Evolutionary conservation across 2,329 filamentous ascomycete species (phyloP).

Genomic region (Aphanocladium album): DNA sequence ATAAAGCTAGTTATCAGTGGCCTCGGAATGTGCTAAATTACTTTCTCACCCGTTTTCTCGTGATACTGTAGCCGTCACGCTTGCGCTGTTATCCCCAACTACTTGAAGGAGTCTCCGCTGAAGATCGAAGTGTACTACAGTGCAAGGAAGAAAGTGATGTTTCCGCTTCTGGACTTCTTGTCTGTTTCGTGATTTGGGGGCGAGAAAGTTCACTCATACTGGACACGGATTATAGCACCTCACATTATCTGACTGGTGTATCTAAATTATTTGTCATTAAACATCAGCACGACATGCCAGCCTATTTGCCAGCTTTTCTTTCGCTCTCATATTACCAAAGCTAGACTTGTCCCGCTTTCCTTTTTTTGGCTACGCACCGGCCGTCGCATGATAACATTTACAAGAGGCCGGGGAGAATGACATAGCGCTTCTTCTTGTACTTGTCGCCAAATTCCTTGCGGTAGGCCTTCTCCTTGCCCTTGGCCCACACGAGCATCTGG

Average conservation of each 20-base stretch:
- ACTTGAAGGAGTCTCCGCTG: no score
- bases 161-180: no score
- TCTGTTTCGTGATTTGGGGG: no score
- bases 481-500: constrained; percentile 85
- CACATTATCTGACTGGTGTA: neutral
- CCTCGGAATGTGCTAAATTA: no score
- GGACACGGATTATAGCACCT: neutral
- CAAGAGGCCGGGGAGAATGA: constrained; percentile 73
- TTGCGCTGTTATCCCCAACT: no score
- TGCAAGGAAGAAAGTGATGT: no score
- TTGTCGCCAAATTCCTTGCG: constrained; percentile 85
- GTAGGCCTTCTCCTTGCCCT: constrained; percentile 87
- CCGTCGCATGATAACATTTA: constrained; percentile 34
- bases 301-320: neutral
- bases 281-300: neutral
- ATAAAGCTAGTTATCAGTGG: no score
- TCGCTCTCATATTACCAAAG: neutral
- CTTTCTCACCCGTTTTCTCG: no score
- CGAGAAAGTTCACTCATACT: no score
- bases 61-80: no score
- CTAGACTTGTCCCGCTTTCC: neutral
- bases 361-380: neutral
- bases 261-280: neutral
- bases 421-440: constrained; percentile 91
- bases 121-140: no score